Percentiles rank a stretch among this genome's conserved stretches.
Evolutionary conservation across 192 early-diverging fungal species (phyloP).

Genomic region (Haplosporangium gracile): DNA sequence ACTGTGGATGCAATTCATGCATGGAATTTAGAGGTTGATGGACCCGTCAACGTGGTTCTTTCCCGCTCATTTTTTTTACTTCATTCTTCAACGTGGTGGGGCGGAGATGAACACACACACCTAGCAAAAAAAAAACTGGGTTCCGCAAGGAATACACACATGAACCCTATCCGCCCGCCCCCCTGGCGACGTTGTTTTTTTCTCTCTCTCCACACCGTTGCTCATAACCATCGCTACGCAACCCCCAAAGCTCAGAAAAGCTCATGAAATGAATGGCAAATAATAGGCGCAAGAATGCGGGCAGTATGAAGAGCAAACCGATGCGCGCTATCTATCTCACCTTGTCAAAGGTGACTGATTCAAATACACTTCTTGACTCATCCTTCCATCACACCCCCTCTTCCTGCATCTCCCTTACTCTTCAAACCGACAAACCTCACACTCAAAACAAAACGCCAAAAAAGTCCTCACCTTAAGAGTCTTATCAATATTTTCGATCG

Average conservation of each 20-base stretch:
- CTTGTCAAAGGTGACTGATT: neutral
- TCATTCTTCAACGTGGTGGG: too few species aligned
- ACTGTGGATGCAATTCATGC: too few species aligned
- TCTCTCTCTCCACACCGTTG: too few species aligned
- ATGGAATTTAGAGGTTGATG: too few species aligned
- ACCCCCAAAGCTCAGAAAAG: neutral
- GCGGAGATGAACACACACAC: too few species aligned
- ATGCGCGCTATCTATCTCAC: neutral
- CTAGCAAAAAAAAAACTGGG: too few species aligned
- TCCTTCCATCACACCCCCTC: neutral
- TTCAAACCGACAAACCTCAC: neutral
- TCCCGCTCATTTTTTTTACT: too few species aligned
- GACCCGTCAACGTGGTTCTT: too few species aligned
- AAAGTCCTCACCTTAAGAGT: slow-evolving; percentile 77
- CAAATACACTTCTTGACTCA: slow-evolving; percentile 1
- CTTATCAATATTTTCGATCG: slow-evolving; percentile 81
- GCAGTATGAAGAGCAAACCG: neutral
- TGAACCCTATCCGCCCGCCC: too few species aligned
- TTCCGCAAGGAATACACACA: too few species aligned
- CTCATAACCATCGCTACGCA: neutral
- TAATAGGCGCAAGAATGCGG: neutral
- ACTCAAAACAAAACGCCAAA: neutral
- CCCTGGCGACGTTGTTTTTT: too few species aligned
- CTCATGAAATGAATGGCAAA: neutral
- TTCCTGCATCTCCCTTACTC: neutral